These are phyloP conservation scores for Durio zibethinus DNA, from an alignment of 345 rosid genomes.

Conservation along the genomic window DNA sequence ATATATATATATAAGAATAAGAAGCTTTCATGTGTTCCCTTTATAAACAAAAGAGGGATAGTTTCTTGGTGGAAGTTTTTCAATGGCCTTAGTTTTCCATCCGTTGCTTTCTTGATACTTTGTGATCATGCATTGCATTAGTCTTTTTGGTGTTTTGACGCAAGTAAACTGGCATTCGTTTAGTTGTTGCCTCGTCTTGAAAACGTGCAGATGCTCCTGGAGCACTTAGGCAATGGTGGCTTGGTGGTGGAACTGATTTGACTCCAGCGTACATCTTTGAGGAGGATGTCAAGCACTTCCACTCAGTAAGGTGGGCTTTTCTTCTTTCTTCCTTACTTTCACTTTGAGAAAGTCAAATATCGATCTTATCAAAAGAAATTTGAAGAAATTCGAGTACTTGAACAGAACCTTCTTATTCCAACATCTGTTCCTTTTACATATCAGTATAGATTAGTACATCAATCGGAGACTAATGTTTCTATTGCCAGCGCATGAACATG, in stretches of 20 bases:
- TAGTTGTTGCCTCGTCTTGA: neutral
- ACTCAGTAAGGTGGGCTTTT: constrained; percentile 46
- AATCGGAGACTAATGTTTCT: neutral
- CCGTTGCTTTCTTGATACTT: neutral
- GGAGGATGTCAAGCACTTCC: constrained; percentile 95
- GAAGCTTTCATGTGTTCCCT: too few relatives aligned
- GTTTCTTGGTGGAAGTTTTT: neutral
- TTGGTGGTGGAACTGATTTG: constrained; percentile 99
- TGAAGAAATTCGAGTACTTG: neutral
- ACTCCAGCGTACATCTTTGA: constrained; percentile 96
- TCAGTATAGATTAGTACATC: neutral
- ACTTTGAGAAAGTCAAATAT: neutral
- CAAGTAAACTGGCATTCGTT: neutral
- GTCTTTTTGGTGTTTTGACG: neutral
- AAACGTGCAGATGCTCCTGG: constrained; percentile 70
- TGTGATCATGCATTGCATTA: neutral
- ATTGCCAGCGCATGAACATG: neutral
- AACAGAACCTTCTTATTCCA: neutral
- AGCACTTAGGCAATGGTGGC: constrained; percentile 99
- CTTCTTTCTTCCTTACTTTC: neutral
- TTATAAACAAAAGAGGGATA: neutral
- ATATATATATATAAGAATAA: too few relatives aligned
- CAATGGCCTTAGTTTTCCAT: neutral
- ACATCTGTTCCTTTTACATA: neutral
- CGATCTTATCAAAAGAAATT: neutral